Evolutionary conservation across 164 flowering plant species (phyloP), one percentile per base, ranked within the genome.

Genomic region (Kingdonia uniflora): DNA sequence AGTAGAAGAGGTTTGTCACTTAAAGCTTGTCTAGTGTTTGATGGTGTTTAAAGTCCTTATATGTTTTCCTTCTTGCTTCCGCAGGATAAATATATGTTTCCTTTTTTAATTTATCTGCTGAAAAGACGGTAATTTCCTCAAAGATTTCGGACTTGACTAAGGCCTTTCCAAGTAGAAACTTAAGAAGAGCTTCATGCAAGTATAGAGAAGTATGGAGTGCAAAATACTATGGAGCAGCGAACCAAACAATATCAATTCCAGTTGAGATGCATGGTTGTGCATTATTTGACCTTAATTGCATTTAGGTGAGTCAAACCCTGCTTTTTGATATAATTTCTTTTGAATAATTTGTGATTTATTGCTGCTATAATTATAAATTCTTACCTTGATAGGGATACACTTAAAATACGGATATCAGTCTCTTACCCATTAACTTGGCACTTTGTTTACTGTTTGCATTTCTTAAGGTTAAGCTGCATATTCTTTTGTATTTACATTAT

Each of bases 61-160:
- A 48, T 51, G 25, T 19, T 20, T 26, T 10, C 59, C 37, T 21
- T 50, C 29, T 19, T 51, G 2, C 40, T 49, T 51, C 10, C 66
- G 26, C 70, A 89, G 95, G 85, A 44, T 78, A 81, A 68, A 59
- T 77, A 43, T 90, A 80, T 24, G 53, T 50, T 29, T 16, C 40
- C 10, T 50, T 50, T 29, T 50, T 50, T 37, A 50, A 50, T 29
- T 38, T 50, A n/a, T 23, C 14, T 29, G 20, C 40, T 33, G 39
- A 50, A 29, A 50, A 26, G n/a, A n/a, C 15, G 19, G 53, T 26
- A 15, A 50, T 50, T 17, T 50, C 53, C 10, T 16, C 53, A 33
- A 29, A 50, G 13, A 26, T 50, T 15, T 50, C 53, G 17, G 53
- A 26, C 24, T 50, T 50, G 53, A 40, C 51, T 14, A 42, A 44